Evolutionary conservation across 1,284 basidiomycete species (phyloP).

Genomic region (Naganishia liquefaciens): DNA sequence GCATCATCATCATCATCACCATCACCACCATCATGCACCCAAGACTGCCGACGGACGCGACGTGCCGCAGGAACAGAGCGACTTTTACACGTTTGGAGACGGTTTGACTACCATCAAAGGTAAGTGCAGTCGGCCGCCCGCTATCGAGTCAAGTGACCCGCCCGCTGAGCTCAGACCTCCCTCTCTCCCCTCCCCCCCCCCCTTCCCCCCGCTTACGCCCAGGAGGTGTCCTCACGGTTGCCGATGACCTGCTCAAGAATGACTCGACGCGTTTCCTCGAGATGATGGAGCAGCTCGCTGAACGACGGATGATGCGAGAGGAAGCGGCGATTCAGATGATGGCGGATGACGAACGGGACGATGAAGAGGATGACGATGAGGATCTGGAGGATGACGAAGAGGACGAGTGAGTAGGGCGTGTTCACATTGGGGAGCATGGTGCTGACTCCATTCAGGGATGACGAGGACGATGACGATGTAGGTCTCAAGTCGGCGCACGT

Average conservation of each 20-base stretch:
- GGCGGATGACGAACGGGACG: slow-evolving; percentile 62
- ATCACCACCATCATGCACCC: slow-evolving; percentile 49
- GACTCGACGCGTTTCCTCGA: slow-evolving; percentile 98
- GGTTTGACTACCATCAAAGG: slow-evolving; percentile 82
- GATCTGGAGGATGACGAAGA: slow-evolving; percentile 50
- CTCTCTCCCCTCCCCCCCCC: slow-evolving; percentile 32
- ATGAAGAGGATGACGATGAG: slow-evolving; percentile 56
- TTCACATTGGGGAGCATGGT: background rate
- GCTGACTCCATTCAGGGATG: slow-evolving; percentile 26
- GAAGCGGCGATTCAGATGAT: slow-evolving; percentile 81
- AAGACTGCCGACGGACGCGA: background rate
- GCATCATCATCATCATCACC: slow-evolving; percentile 28
- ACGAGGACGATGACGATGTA: slow-evolving; percentile 40
- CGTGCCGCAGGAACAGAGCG: slow-evolving; percentile 56
- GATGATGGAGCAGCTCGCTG: slow-evolving; percentile 99
- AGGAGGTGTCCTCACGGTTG: slow-evolving; percentile 95
- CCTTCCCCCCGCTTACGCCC: slow-evolving; percentile 54
- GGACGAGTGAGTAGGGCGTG: slow-evolving; percentile 48
- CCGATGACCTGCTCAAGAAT: slow-evolving; percentile 96
- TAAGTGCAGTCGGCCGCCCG: slow-evolving; percentile 52
- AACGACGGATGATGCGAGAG: slow-evolving; percentile 87
- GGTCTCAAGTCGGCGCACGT: background rate
- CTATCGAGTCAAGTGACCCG: slow-evolving; percentile 34
- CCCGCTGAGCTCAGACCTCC: slow-evolving; percentile 45
- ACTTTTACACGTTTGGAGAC: slow-evolving; percentile 75